Conservation (phyloP, 176 grass and related monocot species). For the Rhipidocladum racemiflorum region DNA sequence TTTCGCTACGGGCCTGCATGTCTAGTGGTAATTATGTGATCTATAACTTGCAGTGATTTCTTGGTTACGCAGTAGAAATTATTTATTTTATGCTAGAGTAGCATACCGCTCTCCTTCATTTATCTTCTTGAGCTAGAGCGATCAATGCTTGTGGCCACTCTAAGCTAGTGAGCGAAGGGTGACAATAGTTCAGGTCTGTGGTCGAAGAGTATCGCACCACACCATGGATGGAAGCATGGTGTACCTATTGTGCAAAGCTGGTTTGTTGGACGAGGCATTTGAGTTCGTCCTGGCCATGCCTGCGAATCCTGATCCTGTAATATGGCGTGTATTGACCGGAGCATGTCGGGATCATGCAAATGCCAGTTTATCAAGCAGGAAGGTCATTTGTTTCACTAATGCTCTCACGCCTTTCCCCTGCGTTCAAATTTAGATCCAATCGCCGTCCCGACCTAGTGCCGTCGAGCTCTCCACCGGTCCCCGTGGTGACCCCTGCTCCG, state of each 20-base stretch:
- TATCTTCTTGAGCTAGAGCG: slow-evolving; percentile 24
- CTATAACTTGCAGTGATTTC: too few species aligned
- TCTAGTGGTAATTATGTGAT: too few species aligned
- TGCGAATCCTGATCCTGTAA: slow-evolving; percentile 50
- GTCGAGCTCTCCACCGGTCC: too few species aligned
- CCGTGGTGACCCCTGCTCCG: too few species aligned
- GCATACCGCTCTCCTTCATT: too few species aligned
- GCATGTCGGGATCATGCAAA: slow-evolving; percentile 49
- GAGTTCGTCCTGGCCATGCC: slow-evolving; percentile 47
- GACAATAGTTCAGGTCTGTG: slow-evolving; percentile 39
- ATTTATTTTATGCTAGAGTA: too few species aligned
- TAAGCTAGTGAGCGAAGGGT: slow-evolving; percentile 34
- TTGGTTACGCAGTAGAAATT: too few species aligned
- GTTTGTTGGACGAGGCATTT: slow-evolving; percentile 34
- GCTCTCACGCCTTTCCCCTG: too few species aligned
- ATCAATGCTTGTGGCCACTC: slow-evolving; percentile 52
- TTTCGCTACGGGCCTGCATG: too few species aligned
- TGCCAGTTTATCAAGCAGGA: slow-evolving; percentile 34
- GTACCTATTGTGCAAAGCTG: slow-evolving; percentile 48
- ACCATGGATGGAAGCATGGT: slow-evolving; percentile 63
- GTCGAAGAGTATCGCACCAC: slow-evolving; percentile 37
- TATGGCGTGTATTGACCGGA: slow-evolving; percentile 53
- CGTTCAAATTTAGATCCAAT: too few species aligned
- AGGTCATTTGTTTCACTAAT: too few species aligned
- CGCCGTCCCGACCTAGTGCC: too few species aligned